Conservation (phyloP, 495 filamentous ascomycete species). For the Penicillium coprophilum region DNA sequence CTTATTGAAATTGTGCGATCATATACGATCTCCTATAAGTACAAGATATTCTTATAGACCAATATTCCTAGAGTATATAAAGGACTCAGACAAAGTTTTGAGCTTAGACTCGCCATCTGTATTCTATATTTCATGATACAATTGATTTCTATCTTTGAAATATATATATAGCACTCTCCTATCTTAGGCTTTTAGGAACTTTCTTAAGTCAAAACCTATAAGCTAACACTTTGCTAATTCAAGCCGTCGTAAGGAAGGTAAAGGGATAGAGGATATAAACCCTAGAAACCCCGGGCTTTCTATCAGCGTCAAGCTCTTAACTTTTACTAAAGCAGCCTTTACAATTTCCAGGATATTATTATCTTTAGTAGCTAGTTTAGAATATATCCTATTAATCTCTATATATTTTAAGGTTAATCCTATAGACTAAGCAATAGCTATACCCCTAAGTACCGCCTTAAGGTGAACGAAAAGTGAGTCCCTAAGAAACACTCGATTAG, state of each 20-base stretch:
- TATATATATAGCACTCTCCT: neutral
- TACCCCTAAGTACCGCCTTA: neutral
- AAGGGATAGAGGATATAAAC: slow-evolving; percentile 2
- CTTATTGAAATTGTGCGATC: neutral
- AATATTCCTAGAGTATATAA: slow-evolving; percentile 4
- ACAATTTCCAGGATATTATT: neutral
- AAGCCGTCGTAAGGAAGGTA: no score
- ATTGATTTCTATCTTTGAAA: neutral
- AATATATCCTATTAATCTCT: slow-evolving; percentile 7
- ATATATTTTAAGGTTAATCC: slow-evolving; percentile 1
- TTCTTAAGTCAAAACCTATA: neutral
- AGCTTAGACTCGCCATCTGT: neutral
- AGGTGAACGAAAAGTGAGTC: slow-evolving; percentile 5
- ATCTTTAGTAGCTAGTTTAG: neutral
- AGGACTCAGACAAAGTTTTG: neutral
- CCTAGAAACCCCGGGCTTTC: slow-evolving; percentile 1
- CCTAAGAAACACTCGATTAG: slow-evolving; percentile 2
- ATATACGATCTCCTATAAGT: slow-evolving; percentile 2
- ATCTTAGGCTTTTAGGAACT: neutral
- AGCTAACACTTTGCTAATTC: slow-evolving; percentile 10
- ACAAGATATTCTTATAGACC: neutral
- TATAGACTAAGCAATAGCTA: neutral
- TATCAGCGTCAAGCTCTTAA: slow-evolving; percentile 2
- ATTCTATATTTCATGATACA: neutral
- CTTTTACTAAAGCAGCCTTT: neutral